These are phyloP conservation scores for Aspergillus ibericus DNA, from an alignment of 2,329 filamentous ascomycete species.

Conservation along the genomic window DNA sequence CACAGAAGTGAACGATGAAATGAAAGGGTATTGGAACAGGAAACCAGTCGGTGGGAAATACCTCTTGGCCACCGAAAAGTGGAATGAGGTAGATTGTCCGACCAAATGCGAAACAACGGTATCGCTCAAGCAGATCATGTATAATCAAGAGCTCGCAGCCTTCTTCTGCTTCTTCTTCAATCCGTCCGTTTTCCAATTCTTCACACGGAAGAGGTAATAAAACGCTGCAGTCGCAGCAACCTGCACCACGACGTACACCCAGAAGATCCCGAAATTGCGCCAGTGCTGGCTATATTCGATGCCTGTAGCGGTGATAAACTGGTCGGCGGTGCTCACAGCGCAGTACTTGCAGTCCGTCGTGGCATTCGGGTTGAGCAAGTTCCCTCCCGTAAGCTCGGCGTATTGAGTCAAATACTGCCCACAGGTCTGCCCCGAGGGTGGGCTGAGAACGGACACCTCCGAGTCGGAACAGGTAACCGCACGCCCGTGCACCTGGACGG, in stretches of 20 bases:
- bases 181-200: not conserved
- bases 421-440: conserved; percentile 5
- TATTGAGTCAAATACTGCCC: conserved; percentile 8
- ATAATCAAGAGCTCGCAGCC: too few species aligned
- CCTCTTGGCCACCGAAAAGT: too few species aligned
- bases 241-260: conserved; percentile 30
- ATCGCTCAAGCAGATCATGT: too few species aligned
- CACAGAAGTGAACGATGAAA: too few species aligned
- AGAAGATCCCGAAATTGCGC: conserved; percentile 10
- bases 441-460: conserved; percentile 2
- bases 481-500: not conserved
- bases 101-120: too few species aligned
- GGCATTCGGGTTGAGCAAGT: not conserved
- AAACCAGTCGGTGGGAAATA: too few species aligned
- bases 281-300: not conserved
- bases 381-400: not conserved
- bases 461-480: conserved; percentile 2
- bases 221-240: conserved; percentile 19
- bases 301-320: not conserved
- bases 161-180: too few species aligned
- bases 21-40: too few species aligned
- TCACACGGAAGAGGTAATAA: conserved; percentile 3
- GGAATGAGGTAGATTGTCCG: too few species aligned
- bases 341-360: conserved; percentile 7
- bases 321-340: not conserved